Evolutionary conservation across 768 basidiomycete genomes (phyloP).

Genomic region (Fomitopsis serialis): DNA sequence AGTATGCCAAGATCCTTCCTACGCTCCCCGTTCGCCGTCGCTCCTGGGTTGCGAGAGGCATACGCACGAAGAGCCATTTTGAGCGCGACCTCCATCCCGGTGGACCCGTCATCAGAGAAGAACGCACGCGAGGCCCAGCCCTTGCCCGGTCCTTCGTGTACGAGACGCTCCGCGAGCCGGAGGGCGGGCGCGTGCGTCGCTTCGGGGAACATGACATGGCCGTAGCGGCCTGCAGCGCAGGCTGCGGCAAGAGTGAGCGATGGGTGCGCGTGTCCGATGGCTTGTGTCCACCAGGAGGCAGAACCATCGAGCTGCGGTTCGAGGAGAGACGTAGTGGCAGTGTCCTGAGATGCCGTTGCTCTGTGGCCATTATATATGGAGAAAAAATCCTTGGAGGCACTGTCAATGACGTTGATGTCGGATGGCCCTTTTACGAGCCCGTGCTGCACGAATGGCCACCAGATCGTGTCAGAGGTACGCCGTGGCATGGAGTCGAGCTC

Average conservation of each 20-base stretch:
- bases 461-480: constrained; percentile 72
- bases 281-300: constrained; percentile 98
- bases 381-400: constrained; percentile 84
- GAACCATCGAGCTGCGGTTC: constrained; percentile 81
- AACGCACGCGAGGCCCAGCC: constrained; percentile 92
- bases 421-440: constrained; percentile 56
- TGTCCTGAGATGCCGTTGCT: constrained; percentile 1
- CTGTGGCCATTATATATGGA: constrained; percentile 49
- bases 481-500: constrained; percentile 75
- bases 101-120: constrained; percentile 93
- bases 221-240: constrained; percentile 86
- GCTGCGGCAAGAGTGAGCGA: constrained; percentile 83
- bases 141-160: constrained; percentile 71
- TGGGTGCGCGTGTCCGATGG: constrained; percentile 77
- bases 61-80: constrained; percentile 91
- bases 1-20: constrained; percentile 61
- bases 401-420: constrained; percentile 89
- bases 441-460: constrained; percentile 99
- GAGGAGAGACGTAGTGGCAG: constrained; percentile 31
- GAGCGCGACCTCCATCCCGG: constrained; percentile 94
- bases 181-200: constrained; percentile 85
- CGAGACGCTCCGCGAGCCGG: constrained; percentile 71
- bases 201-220: constrained; percentile 95
- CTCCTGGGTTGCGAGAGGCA: constrained; percentile 30
- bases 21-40: constrained; percentile 24